Base-by-base conservation (phyloP, 306 rosid genomes). In the Aeschynomene evenia region DNA sequence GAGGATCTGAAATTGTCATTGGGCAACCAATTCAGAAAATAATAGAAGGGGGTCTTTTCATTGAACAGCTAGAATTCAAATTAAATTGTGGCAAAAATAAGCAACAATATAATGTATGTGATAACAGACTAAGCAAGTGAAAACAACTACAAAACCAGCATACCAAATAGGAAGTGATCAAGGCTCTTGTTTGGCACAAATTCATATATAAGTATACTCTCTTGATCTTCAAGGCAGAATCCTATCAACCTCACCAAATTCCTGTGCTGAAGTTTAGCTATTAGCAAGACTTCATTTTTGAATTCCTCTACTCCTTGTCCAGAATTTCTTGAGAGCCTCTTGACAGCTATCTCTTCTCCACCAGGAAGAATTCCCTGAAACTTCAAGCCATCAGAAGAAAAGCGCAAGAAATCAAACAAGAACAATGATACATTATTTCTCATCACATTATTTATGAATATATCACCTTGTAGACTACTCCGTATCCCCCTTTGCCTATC, bases 211-310 rank as follows among this genome's bases (percentile, higher is more conserved):
- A 90, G 96, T 29, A 87, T 71, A 31, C 83, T 87, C 53, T 90
- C 94, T 9, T 61, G 48, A 0, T 81, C 84, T 45, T 84, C 72
- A 6, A 79, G 75, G 61, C 95, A 90, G 46, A 82, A 90, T 21
- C 96, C 95, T 2, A 84, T 48, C 37, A 90, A 71, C 10, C 78
- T 83, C 59, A 87, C 91, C 40, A 90, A 81, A 84, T 85, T 90
- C 80, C 81, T 87, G 9, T 85, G 95, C 23, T 90, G 96, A 77
- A 87, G 96, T 50, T 84, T 87, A n/a, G 84, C 81, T 40, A 90
- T 80, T 49, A 90, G 73, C 49, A 79, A 23, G 20, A 84, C 90
- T 65, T 90, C 96, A 61, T 86, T 91, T 51, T 79, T 88, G 72
- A 88, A 91, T 49, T 86, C 89, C 68, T 55, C 85, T 12, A 21